Conservation (phyloP, 805 yeast species). For the Tetrapisispora taiwanensis region DNA sequence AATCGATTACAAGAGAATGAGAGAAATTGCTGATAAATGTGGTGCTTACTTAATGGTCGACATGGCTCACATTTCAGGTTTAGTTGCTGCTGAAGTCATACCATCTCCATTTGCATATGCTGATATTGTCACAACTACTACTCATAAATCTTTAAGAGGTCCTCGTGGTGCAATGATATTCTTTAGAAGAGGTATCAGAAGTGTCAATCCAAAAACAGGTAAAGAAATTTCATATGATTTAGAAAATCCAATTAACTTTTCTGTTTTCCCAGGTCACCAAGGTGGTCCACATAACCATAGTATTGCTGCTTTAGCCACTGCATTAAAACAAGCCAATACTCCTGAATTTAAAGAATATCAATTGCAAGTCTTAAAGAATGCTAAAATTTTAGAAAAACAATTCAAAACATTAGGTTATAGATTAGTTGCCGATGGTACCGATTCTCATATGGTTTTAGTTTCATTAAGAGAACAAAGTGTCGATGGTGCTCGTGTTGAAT, state of each 20-base stretch:
- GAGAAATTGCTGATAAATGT: slow-evolving; percentile 91
- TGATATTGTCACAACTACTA: slow-evolving; percentile 95
- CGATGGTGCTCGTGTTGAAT: slow-evolving; percentile 95
- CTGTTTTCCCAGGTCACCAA: slow-evolving; percentile 99
- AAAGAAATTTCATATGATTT: slow-evolving; percentile 84
- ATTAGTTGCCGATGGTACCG: slow-evolving; percentile 90
- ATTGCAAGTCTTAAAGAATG: slow-evolving; percentile 77
- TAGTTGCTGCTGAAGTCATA: slow-evolving; percentile 89
- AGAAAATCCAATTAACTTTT: slow-evolving; percentile 91
- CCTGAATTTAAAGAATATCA: slow-evolving; percentile 91
- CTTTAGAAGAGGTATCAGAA: slow-evolving; percentile 92
- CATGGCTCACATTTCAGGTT: slow-evolving; percentile 98
- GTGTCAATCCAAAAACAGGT: slow-evolving; percentile 79
- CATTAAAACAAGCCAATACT: slow-evolving; percentile 83
- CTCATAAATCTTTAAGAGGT: slow-evolving; percentile 97
- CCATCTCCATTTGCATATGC: slow-evolving; percentile 95
- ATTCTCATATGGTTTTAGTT: slow-evolving; percentile 91
- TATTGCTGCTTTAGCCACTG: slow-evolving; percentile 95
- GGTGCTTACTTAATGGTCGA: slow-evolving; percentile 94
- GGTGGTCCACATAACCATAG: slow-evolving; percentile 99
- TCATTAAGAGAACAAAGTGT: slow-evolving; percentile 80
- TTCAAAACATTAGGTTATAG: slow-evolving; percentile 66
- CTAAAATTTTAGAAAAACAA: slow-evolving; percentile 67
- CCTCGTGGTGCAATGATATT: slow-evolving; percentile 99
- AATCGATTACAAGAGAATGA: slow-evolving; percentile 93